Evolutionary conservation across 2,329 filamentous ascomycete genomes (phyloP).

Genomic region (Cytospora schulzeri): DNA sequence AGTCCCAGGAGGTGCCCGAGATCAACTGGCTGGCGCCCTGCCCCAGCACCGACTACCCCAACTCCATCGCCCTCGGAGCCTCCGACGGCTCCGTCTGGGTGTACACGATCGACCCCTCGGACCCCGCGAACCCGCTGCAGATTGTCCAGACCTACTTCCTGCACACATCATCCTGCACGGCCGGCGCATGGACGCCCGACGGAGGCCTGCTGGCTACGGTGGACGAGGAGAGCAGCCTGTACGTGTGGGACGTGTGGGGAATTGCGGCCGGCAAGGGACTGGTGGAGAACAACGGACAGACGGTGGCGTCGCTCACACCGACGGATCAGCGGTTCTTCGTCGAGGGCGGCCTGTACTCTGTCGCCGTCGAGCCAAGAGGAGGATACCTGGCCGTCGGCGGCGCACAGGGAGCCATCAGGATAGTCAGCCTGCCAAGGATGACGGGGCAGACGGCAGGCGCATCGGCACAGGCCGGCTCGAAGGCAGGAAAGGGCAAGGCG

Average conservation of each 20-base stretch:
- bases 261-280: constrained; percentile 64
- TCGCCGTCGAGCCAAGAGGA: constrained; percentile 80
- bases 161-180: constrained; percentile 83
- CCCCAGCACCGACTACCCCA: constrained; percentile 70
- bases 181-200: constrained; percentile 87
- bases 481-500: constrained; percentile 30
- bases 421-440: constrained; percentile 78
- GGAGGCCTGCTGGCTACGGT: constrained; percentile 86
- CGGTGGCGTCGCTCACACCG: constrained; percentile 75
- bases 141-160: constrained; percentile 93
- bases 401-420: constrained; percentile 80
- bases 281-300: constrained; percentile 55
- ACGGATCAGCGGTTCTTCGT: constrained; percentile 89
- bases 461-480: constrained; percentile 26
- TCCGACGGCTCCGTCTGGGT: constrained; percentile 95
- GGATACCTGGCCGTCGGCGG: constrained; percentile 84
- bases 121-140: constrained; percentile 63
- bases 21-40: constrained; percentile 87
- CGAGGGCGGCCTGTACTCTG: constrained; percentile 86
- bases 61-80: constrained; percentile 84
- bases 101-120: constrained; percentile 76
- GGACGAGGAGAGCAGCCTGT: constrained; percentile 83
- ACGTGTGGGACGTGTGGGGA: constrained; percentile 91
- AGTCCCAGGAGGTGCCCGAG: constrained; percentile 88
- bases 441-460: constrained; percentile 30